Percentiles rank a stretch among this genome's conserved stretches.
Evolutionary conservation across 805 yeast genomes (phyloP).

Genomic region (Starmerella kuoi): DNA sequence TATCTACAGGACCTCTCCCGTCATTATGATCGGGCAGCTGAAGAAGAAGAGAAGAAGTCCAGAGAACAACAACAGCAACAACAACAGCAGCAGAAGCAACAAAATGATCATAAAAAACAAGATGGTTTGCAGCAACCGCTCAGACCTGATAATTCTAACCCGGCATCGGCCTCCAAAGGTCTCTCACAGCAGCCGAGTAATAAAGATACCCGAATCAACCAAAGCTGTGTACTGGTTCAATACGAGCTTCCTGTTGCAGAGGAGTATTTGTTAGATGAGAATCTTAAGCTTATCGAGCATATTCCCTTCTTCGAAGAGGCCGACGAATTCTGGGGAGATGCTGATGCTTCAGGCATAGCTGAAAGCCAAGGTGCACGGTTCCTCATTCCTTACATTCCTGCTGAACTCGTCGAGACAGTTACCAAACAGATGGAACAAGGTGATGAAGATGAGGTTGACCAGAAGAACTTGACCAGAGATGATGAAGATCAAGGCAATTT

Average conservation of each 20-base stretch:
- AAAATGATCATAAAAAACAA: background rate
- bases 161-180: background rate
- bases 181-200: background rate
- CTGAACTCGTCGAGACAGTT: conserved; percentile 17
- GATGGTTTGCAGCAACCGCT: background rate
- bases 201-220: background rate
- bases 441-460: conserved; percentile 3
- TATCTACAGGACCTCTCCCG: conserved; percentile 32
- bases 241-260: conserved; percentile 16
- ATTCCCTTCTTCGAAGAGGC: conserved; percentile 67
- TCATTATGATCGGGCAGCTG: conserved; percentile 21
- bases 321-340: conserved; percentile 59
- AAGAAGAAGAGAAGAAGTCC: background rate
- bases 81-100: background rate
- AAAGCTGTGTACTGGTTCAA: conserved; percentile 7
- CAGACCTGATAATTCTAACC: background rate
- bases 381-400: conserved; percentile 19
- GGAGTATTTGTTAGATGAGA: conserved; percentile 28
- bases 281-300: conserved; percentile 36
- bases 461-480: background rate
- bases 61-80: background rate
- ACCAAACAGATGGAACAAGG: conserved; percentile 7
- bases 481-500: background rate
- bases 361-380: conserved; percentile 26
- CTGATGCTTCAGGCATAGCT: conserved; percentile 47